A percentile compares a stretch with the other conserved stretches of the same genome.
Conservation (phyloP, 1,139 yeast species). For the Suhomyces yuchorum region DNA sequence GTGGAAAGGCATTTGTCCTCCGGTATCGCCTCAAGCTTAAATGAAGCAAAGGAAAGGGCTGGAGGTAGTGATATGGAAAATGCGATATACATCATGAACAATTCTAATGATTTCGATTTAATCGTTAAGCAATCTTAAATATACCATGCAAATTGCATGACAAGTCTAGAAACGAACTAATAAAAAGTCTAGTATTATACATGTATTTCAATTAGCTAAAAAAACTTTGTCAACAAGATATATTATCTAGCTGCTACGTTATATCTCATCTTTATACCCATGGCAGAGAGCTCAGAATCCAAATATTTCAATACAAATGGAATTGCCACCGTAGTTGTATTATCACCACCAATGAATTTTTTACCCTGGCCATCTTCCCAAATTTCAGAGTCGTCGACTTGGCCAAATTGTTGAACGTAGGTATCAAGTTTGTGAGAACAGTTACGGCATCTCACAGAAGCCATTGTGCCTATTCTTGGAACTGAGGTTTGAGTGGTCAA, state of each 20-base stretch:
- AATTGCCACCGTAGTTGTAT: conserved; percentile 91
- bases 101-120: conserved; percentile 31
- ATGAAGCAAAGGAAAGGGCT: conserved; percentile 64
- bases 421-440: conserved; percentile 71
- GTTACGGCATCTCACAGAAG: conserved; percentile 84
- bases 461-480: conserved; percentile 82
- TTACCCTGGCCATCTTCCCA: conserved; percentile 99
- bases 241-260: conserved; percentile 46
- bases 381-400: conserved; percentile 70
- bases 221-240: neutral
- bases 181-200: neutral
- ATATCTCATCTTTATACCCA: conserved; percentile 94
- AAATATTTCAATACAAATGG: conserved; percentile 95
- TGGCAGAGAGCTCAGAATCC: conserved; percentile 94
- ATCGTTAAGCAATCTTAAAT: neutral
- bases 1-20: conserved; percentile 67
- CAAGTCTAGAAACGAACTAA: neutral
- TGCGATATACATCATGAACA: conserved; percentile 54
- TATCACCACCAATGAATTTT: conserved; percentile 86
- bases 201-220: neutral
- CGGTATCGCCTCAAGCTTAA: conserved; percentile 60
- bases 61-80: conserved; percentile 70
- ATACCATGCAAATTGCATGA: neutral
- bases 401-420: conserved; percentile 39
- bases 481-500: conserved; percentile 87